Percentiles rank a stretch among this genome's conserved stretches.
phyloP scores from a whole-genome alignment of 2,329 filamentous ascomycete genomes.

The Fusarium sp. region DNA sequence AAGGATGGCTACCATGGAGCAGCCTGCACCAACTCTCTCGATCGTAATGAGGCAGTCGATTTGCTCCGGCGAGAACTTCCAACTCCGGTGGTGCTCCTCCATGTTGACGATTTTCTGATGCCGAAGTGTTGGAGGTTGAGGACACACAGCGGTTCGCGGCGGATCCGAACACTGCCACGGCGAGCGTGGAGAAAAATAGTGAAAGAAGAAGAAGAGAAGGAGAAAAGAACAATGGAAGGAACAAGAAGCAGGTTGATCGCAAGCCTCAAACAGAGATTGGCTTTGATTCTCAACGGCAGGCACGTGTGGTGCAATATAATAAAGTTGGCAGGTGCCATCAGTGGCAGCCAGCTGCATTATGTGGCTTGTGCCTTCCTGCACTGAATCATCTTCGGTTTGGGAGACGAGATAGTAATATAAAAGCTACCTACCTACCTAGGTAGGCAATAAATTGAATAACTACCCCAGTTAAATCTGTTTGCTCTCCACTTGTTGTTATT shows the following conservation, averaged over 20 bases:
- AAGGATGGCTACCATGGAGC: conserved; percentile 62
- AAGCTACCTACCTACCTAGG: too few relatives aligned
- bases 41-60: conserved; percentile 58
- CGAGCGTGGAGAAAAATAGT: background rate
- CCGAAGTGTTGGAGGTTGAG: conserved; percentile 1
- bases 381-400: conserved; percentile 6
- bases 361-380: conserved; percentile 14
- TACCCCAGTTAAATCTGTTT: too few relatives aligned
- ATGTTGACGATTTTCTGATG: conserved; percentile 19
- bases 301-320: conserved; percentile 13
- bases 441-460: too few relatives aligned
- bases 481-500: too few relatives aligned
- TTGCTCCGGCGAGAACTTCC: conserved; percentile 48
- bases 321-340: conserved; percentile 33
- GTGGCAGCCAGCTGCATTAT: conserved; percentile 20
- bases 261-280: background rate
- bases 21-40: conserved; percentile 62
- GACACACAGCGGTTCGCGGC: conserved; percentile 2
- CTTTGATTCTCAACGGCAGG: conserved; percentile 5
- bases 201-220: background rate
- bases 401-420: background rate
- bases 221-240: background rate
- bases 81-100: conserved; percentile 20
- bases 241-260: background rate
- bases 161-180: conserved; percentile 3